phyloP scores from a whole-genome alignment of 2,329 filamentous ascomycete species.

The Colletotrichum sublineola region DNA sequence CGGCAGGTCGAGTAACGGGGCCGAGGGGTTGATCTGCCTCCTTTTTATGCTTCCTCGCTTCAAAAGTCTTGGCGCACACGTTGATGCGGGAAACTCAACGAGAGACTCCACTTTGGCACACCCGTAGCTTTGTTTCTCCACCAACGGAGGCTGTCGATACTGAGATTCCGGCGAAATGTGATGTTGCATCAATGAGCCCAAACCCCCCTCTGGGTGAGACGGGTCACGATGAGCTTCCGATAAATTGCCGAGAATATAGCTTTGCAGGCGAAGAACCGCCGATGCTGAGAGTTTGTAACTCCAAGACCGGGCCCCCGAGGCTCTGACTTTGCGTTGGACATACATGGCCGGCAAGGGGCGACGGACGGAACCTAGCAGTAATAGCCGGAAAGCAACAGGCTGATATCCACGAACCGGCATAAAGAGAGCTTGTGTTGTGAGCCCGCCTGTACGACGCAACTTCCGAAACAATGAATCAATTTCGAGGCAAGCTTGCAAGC shows the following conservation, averaged over 20 bases:
- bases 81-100: constrained; percentile 24
- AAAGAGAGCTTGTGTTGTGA: neutral
- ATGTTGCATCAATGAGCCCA: constrained; percentile 27
- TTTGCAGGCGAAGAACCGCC: constrained; percentile 2
- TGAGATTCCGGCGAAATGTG: constrained; percentile 6
- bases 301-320: constrained; percentile 7
- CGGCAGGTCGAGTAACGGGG: constrained; percentile 20
- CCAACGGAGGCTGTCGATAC: constrained; percentile 27
- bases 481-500: constrained; percentile 19
- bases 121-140: constrained; percentile 35
- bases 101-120: constrained; percentile 23
- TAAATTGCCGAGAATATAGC: constrained; percentile 25
- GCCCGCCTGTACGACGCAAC: constrained; percentile 13
- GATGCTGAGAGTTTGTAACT: constrained; percentile 14
- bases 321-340: constrained; percentile 9
- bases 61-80: constrained; percentile 33
- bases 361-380: constrained; percentile 8
- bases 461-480: constrained; percentile 15
- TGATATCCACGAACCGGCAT: neutral
- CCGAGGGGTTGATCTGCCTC: constrained; percentile 31
- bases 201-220: neutral
- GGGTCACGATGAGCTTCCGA: constrained; percentile 10
- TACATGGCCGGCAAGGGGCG: constrained; percentile 14
- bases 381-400: constrained; percentile 9
- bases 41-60: constrained; percentile 34